phyloP scores from a whole-genome alignment of 331 rosid genomes.

The Pyracantha coccinea region DNA sequence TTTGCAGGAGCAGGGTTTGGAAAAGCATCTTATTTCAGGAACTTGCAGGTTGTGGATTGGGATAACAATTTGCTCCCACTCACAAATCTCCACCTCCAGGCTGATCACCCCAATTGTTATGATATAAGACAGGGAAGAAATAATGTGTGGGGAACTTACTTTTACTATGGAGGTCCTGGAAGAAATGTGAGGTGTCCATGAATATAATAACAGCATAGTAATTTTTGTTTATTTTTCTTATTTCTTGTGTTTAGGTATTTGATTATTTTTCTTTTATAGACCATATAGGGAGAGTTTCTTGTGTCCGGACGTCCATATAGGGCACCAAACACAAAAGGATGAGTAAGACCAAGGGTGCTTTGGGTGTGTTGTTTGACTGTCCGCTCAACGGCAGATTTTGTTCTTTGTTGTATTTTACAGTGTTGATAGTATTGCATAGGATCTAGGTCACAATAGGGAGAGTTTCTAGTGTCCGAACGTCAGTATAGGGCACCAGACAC shows the following conservation, averaged over 20 bases:
- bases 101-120: conserved; percentile 89
- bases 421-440: no score
- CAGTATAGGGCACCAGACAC: no score
- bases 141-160: conserved; percentile 87
- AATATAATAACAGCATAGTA: conserved; percentile 3
- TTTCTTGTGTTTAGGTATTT: conserved; percentile 8
- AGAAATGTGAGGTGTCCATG: conserved; percentile 93
- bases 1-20: conserved; percentile 89
- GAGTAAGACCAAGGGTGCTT: not conserved
- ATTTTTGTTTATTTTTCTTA: not conserved
- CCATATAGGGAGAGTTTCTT: not conserved
- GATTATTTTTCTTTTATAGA: conserved; percentile 21
- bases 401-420: conserved; percentile 16
- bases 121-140: conserved; percentile 65
- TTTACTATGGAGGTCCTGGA: conserved; percentile 99
- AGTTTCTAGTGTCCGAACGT: no score
- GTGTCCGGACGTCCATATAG: not conserved
- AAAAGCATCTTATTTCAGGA: conserved; percentile 95
- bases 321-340: not conserved
- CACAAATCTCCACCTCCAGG: conserved; percentile 56
- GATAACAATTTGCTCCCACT: conserved; percentile 89
- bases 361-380: not conserved
- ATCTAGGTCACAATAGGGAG: no score
- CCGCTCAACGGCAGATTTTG: not conserved
- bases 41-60: conserved; percentile 88